Evolutionary conservation across 768 basidiomycete genomes (phyloP).

Genomic region (Phylloporus arenicola): DNA sequence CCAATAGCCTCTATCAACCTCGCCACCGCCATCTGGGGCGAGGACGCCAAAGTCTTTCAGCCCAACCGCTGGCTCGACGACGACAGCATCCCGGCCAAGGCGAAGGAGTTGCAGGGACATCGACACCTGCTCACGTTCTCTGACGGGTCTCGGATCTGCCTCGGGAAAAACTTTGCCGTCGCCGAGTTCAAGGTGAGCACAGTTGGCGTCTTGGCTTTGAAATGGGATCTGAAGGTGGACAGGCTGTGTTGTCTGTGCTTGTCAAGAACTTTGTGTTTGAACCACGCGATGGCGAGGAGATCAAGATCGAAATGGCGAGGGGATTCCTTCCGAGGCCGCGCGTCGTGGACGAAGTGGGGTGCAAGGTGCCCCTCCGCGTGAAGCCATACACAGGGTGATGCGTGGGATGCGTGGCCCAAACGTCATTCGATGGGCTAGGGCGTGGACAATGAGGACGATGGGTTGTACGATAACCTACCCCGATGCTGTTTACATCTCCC

Average conservation of each 20-base stretch:
- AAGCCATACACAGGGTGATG: slow-evolving; percentile 7
- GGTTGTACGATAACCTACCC: too few relatives aligned
- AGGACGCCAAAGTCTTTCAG: slow-evolving; percentile 49
- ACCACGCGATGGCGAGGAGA: slow-evolving; percentile 34
- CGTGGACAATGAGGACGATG: too few relatives aligned
- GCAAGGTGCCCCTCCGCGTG: slow-evolving; percentile 25
- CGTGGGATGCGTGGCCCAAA: too few relatives aligned
- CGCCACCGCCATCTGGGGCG: slow-evolving; percentile 54
- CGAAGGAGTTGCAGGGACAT: slow-evolving; percentile 43
- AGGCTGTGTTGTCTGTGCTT: slow-evolving; percentile 42
- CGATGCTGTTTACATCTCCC: too few relatives aligned
- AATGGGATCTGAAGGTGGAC: background rate
- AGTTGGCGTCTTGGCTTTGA: too few relatives aligned
- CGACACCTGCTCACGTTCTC: slow-evolving; percentile 47
- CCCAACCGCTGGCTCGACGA: slow-evolving; percentile 59
- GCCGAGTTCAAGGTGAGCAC: slow-evolving; percentile 28
- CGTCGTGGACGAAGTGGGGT: slow-evolving; percentile 19
- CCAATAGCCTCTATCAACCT: slow-evolving; percentile 46
- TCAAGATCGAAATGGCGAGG: slow-evolving; percentile 13
- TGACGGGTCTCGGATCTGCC: slow-evolving; percentile 47
- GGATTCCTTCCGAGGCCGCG: slow-evolving; percentile 14
- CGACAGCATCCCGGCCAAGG: slow-evolving; percentile 16
- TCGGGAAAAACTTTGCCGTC: slow-evolving; percentile 48
- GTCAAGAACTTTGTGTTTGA: slow-evolving; percentile 37
- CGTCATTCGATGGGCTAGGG: too few relatives aligned